Evolutionary conservation across 116 monocot genomes (phyloP), one percentile per base, ranked within the genome.

Genomic region (Papilionanthe hybrid): DNA sequence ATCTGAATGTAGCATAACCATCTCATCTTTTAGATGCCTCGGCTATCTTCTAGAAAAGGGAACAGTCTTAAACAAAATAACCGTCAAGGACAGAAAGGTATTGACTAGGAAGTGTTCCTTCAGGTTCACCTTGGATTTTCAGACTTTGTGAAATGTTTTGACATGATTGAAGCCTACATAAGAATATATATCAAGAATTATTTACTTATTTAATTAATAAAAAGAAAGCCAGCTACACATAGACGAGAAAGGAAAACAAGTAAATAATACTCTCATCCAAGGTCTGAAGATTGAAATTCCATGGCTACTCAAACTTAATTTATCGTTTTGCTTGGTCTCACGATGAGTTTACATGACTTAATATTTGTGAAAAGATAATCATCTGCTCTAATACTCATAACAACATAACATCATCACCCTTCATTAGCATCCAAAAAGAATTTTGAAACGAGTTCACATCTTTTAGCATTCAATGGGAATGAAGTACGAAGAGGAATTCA

Each of bases 121-220:
- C 11, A 17, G 56, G 20, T 57, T 76, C 72, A 92, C 93, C 94
- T 96, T 77, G 94, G 89, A 83, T 88, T 91, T 23, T 94, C 90
- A 27, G 92, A 86, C 55, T 90, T 92, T 22, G 89, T 67, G 45
- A 96, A 67, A 82, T 92, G 96, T 75, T 91, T 96, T n/a, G 96
- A 94, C 96, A 96, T 87, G 44, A 96, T 92, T 75, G 96, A 96
- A 68, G 96, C 96, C 96, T 96, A 89, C 85, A 85, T 72, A 1
- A 22, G 43, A 73, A 43, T 2, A 73, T 2, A 72, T 19, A 42
- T 43, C 41, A 72, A 44, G n/a, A 5, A 43, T 15, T 9, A 60
- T 60, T 60, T 60, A 25, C 60, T 9, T 22, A 60, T 60, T 32
- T 13, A 69, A 63, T 63, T 25, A 63, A 53, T 27, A 63, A 7